Evolutionary conservation across 768 basidiomycete species (phyloP), one percentile per base, ranked within the genome.

Genomic region (Pleurotus giganteus): DNA sequence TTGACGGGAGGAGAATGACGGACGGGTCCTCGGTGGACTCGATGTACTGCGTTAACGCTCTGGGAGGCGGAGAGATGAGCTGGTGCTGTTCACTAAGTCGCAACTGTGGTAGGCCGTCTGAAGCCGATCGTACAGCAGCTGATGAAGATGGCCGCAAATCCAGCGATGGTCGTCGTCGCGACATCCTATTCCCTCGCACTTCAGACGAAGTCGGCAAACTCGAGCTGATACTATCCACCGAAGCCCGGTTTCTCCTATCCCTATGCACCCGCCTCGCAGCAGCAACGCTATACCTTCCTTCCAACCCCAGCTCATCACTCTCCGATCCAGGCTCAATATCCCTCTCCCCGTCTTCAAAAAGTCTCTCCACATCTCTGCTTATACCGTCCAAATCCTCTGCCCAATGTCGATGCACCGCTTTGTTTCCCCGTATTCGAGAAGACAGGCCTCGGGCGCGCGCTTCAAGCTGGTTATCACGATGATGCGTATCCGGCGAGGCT

Each of bases 31-130:
- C 69, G 3, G 76, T 72, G 8, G 84, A 81, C 50, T 79, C 84
- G 32, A 88, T 76, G 61, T 85, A 89, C 66, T 89, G 85, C 1
- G 90, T 91, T 32, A 92, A 63, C 2, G 90, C 88, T 34, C 88
- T 79, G 1, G 90, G 88, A 7, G 90, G 78, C 24, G 84, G 87
- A 0, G 88, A 71, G 51, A 91, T 70, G 27, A 89, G 77, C 44
- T 77, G 67, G 37, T 75, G 74, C 23, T 85, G 79, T 43, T 70
- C 71, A 1, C 82, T 80, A 34, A 82, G 76, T 51, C 75, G 76
- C 17, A 89, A 69, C 19, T 80, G 75, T 12, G 80, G 71, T 13
- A 65, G 61, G 29, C 57, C 34, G 42, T 60, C 47, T 44, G 52
- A 50, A 42, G 43, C 61, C 47, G 57, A 36, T 13, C 34, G 49